Percentiles rank a stretch among this genome's conserved stretches.
phyloP scores from a whole-genome alignment of 2,329 filamentous ascomycete genomes.

The Trichoderma afroharzianum region DNA sequence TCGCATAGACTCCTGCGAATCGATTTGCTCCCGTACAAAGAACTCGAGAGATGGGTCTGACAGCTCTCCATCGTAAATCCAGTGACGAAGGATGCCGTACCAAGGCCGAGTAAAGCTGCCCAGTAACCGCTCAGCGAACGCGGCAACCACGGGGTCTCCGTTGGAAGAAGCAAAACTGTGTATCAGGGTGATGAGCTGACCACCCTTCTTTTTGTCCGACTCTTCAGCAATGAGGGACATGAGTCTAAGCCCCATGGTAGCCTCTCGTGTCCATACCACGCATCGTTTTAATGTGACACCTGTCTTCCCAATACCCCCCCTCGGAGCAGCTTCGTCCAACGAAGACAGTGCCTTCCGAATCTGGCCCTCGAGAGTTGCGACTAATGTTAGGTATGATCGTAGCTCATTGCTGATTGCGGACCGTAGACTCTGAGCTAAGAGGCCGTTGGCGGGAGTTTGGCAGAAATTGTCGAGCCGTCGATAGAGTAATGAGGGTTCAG shows the following conservation, averaged over 20 bases:
- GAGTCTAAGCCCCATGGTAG: constrained; percentile 88
- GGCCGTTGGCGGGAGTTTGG: constrained; percentile 72
- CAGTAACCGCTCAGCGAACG: constrained; percentile 86
- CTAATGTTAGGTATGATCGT: constrained; percentile 81
- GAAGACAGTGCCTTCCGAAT: constrained; percentile 77
- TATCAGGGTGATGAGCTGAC: constrained; percentile 88
- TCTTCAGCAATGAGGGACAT: constrained; percentile 95
- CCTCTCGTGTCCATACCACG: constrained; percentile 94
- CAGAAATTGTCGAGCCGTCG: constrained; percentile 76
- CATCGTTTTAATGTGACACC: constrained; percentile 94
- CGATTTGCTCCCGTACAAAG: constrained; percentile 81
- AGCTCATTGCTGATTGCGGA: constrained; percentile 83
- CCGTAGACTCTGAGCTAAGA: constrained; percentile 88
- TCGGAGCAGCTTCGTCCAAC: constrained; percentile 64
- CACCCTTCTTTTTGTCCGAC: constrained; percentile 76
- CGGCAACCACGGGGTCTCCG: constrained; percentile 89
- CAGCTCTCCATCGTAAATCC: constrained; percentile 98
- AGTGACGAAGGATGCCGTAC: constrained; percentile 91
- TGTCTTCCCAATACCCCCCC: constrained; percentile 72
- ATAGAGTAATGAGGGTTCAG: constrained; percentile 92
- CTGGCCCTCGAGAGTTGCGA: constrained; percentile 89
- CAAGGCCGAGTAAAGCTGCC: constrained; percentile 87
- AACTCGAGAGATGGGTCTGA: constrained; percentile 96
- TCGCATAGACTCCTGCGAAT: constrained; percentile 45
- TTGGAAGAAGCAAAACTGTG: constrained; percentile 91